Base-by-base conservation (phyloP, 805 yeast species). In the Kluyveromyces aestuarii region DNA sequence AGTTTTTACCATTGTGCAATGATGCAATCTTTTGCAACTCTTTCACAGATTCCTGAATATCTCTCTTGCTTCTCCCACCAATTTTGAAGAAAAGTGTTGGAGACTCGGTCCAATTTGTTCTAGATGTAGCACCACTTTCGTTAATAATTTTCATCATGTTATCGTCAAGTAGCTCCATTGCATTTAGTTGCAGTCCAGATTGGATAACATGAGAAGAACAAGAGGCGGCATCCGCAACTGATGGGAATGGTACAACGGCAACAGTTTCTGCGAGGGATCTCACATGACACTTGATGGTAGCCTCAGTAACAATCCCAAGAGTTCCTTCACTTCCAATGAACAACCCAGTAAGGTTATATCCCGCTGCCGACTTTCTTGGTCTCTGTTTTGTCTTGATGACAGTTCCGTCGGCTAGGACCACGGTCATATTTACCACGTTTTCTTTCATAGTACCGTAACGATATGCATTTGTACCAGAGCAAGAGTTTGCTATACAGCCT, bases 321-420 rank as follows among this genome's bases (percentile, higher is more conserved):
- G 95, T 85, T 8, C 95, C 93, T 57, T 86, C 93, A 41, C 84
- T 74, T 0, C 95, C 93, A 46, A 82, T 71, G 59, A 85, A 83
- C 50, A 85, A 63, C n/a, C 84, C 82, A 44, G 85, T 86, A 61
- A 85, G 69, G 57, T 84, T 84, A 60, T 85, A 85, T 11, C 95
- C 95, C 8, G 91, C 90, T 52, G 86, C 75, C 2, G 89, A 77
- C 56, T 86, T 85, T 57, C 86, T 74, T 3, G 93, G 90, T 61
- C 93, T 72, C 55, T 76, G 79, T 51, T 79, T 78, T 1, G 95
- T 86, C 67, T 82, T 86, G 44, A 85, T 71, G 35, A 86, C 69
- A 1, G 89, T 81, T 2, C 95, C 95, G 64, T 85, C 95, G 13
- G 93, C 86, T 41, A 85, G 65, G 7, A 86, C 93, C 19, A 85